These are phyloP conservation scores for Pseudonectria buxi DNA, from an alignment of 2,329 filamentous ascomycete species.

Conservation along the genomic window DNA sequence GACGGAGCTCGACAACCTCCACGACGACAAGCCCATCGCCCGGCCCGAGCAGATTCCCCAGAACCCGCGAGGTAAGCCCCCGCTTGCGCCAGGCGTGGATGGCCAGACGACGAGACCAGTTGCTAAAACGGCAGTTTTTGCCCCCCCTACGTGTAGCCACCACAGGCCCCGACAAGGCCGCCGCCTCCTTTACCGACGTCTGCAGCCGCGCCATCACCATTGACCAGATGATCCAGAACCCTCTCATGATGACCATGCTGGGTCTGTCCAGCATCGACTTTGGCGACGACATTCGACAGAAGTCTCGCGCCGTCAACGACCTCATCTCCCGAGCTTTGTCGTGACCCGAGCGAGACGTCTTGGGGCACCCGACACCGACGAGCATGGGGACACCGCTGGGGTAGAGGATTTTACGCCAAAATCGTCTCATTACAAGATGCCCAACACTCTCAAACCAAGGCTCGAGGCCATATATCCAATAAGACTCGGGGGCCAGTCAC, in stretches of 20 bases:
- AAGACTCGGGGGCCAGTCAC: too few relatives aligned
- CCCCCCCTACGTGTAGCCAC: constrained; percentile 8
- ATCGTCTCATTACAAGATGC: too few relatives aligned
- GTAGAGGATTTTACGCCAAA: too few relatives aligned
- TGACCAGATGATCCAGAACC: constrained; percentile 25
- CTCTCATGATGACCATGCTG: constrained; percentile 25
- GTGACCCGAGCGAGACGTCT: constrained; percentile 5
- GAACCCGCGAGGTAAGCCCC: constrained; percentile 19
- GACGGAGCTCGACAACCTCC: constrained; percentile 34
- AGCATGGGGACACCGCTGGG: too few relatives aligned
- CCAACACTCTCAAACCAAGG: too few relatives aligned
- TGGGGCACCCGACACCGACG: too few relatives aligned
- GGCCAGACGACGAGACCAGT: too few relatives aligned
- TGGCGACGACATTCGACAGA: constrained; percentile 20
- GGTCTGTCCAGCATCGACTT: constrained; percentile 25
- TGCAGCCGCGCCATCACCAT: constrained; percentile 24
- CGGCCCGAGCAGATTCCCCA: constrained; percentile 30
- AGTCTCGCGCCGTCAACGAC: constrained; percentile 20
- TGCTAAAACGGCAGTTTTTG: too few relatives aligned
- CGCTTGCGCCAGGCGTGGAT: too few relatives aligned
- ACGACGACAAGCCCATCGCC: constrained; percentile 24
- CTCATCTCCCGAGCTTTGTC: constrained; percentile 6
- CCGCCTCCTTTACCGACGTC: constrained; percentile 25
- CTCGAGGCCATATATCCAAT: too few relatives aligned
- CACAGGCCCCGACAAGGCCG: constrained; percentile 15